Evolutionary conservation across 306 rosid genomes (phyloP), one percentile per base, ranked within the genome.

Genomic region (Casuarina glauca): DNA sequence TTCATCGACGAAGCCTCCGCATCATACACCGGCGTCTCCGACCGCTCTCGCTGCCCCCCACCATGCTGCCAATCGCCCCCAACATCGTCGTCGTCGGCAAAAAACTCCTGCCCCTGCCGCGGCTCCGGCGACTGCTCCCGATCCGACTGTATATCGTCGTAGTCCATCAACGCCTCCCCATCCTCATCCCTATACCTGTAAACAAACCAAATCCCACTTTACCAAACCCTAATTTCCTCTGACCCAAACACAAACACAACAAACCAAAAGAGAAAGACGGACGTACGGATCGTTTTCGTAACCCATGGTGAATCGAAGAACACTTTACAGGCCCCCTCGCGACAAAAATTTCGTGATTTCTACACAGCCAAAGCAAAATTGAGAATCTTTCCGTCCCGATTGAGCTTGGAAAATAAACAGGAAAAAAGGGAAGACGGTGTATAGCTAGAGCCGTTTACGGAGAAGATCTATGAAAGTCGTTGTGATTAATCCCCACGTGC

Each of bases 121-220:
- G 90, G 94, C 75, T 90, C 91, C 4, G 99, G 97, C 3, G 98
- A 86, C 1, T 70, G 86, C 19, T 91, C 98, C 42, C 88, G 89
- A 67, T 87, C 97, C 6, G 97, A 90, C 55, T 82, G 93, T 42
- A 90, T 16, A 32, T 87, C 96, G 67, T 96, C 93, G 76, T 76
- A 91, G 85, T 96, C 89, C 98, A 96, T 96, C 91, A 96, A 85
- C 0, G 97, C 88, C 78, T 96, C 99, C 1, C 99, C 98, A 17
- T 96, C 97, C 82, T 96, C 99, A 20, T 96, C 98, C 16, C 97
- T 96, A 71, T 84, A 90, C 97, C 98, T 96, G 69, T 35, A 55
- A 76, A 48, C 4, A 51, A 72, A 48, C 12, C 12, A 19, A 67
- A 61, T 78, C 50, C 32, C 51, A 62, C 64, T 66, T 74, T 32